Conservation (phyloP, 352 stramenopile genomes). For the Lagenidium sp. region DNA sequence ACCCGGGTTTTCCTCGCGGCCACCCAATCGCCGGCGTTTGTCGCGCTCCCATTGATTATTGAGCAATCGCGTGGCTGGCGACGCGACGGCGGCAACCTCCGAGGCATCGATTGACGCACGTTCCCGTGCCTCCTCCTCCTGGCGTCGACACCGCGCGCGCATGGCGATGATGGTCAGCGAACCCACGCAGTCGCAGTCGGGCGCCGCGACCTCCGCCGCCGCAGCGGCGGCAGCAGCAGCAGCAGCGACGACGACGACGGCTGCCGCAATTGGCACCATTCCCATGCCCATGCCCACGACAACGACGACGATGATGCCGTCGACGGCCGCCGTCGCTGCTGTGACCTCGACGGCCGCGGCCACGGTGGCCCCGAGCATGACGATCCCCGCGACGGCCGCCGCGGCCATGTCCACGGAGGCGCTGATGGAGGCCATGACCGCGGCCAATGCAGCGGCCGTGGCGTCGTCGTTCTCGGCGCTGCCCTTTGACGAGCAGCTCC, state of each 20-base stretch:
- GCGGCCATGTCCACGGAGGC: too few relatives aligned
- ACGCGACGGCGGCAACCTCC: background rate
- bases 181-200: too few relatives aligned
- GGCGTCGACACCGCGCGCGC: too few relatives aligned
- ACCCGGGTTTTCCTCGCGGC: conserved; percentile 9
- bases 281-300: too few relatives aligned
- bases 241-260: conserved; percentile 2
- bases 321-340: background rate
- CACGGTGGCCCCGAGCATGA: background rate
- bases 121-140: too few relatives aligned
- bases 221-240: conserved; percentile 4
- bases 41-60: conserved; percentile 1
- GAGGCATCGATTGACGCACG: background rate
- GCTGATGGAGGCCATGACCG: background rate
- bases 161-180: background rate
- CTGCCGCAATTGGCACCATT: background rate
- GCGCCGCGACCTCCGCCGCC: background rate
- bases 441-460: conserved; percentile 3
- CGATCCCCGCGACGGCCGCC: conserved; percentile 5
- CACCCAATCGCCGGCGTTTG: conserved; percentile 27
- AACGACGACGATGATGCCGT: background rate
- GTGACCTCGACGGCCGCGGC: conserved; percentile 6
- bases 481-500: conserved; percentile 50
- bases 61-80: conserved; percentile 11
- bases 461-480: conserved; percentile 22